Conservation (phyloP, 371 early-diverging fungal species). For the Thermomucor indicae-seudaticae region DNA sequence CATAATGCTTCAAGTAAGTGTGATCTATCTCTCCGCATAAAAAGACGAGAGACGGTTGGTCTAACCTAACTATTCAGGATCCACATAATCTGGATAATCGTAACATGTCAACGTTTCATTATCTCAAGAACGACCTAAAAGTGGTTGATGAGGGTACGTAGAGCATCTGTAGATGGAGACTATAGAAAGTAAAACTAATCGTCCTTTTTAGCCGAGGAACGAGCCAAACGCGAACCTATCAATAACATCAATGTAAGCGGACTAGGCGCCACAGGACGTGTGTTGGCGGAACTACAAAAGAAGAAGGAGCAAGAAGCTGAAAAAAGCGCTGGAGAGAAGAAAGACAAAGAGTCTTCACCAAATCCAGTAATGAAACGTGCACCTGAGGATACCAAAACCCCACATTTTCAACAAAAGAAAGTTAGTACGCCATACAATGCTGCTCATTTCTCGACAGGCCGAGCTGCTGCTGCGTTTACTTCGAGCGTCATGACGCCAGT, state of each 20-base stretch:
- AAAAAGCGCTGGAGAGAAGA: constrained; percentile 21
- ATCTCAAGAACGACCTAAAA: constrained; percentile 66
- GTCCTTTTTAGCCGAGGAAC: constrained; percentile 38
- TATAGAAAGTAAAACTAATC: neutral
- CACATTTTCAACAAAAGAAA: constrained; percentile 41
- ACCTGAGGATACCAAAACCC: constrained; percentile 13
- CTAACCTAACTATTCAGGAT: constrained; percentile 50
- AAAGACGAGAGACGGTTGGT: neutral
- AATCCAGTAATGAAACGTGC: constrained; percentile 12
- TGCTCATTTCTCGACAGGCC: constrained; percentile 80
- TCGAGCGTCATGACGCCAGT: constrained; percentile 79
- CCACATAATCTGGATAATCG: constrained; percentile 75
- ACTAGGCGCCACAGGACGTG: constrained; percentile 50
- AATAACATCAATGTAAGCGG: constrained; percentile 69
- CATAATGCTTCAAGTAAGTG: constrained; percentile 71
- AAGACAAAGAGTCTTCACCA: constrained; percentile 15
- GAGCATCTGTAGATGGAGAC: neutral
- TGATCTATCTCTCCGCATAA: neutral
- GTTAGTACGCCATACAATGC: constrained; percentile 63
- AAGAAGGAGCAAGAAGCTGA: constrained; percentile 33
- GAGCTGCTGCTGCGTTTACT: constrained; percentile 81
- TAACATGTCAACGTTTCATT: constrained; percentile 72
- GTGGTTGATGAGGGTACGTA: constrained; percentile 48
- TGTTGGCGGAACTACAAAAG: constrained; percentile 48
- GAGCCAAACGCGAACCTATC: constrained; percentile 42